A percentile compares a stretch with the other conserved stretches of the same genome.
Evolutionary conservation across 2,329 filamentous ascomycete species (phyloP).

Genomic region (Fusarium decemcellulare): DNA sequence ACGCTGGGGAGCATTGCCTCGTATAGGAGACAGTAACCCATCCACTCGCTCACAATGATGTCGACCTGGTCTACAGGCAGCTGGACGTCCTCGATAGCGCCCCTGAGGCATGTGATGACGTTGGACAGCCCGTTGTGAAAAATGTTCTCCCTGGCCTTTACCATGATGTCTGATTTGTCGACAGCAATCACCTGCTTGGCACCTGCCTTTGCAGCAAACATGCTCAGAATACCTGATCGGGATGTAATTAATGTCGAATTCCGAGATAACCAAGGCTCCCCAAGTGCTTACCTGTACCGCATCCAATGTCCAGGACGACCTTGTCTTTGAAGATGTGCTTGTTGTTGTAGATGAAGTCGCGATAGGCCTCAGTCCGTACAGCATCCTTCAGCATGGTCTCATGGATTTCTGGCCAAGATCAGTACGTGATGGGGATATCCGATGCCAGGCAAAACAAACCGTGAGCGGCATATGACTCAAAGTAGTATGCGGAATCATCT

Average conservation of each 20-base stretch:
- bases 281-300: slow-evolving; percentile 72
- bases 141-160: slow-evolving; percentile 88
- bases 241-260: neutral
- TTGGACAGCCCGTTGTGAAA: slow-evolving; percentile 83
- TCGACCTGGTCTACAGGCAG: slow-evolving; percentile 87
- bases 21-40: slow-evolving; percentile 94
- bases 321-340: slow-evolving; percentile 90
- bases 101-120: slow-evolving; percentile 83
- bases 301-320: slow-evolving; percentile 91
- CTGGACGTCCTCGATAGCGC: slow-evolving; percentile 89
- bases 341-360: slow-evolving; percentile 95
- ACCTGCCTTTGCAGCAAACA: slow-evolving; percentile 94
- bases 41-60: slow-evolving; percentile 97
- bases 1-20: slow-evolving; percentile 97
- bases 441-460: slow-evolving; percentile 60
- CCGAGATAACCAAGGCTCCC: slow-evolving; percentile 11
- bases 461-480: slow-evolving; percentile 73
- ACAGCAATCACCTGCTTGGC: slow-evolving; percentile 90
- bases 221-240: slow-evolving; percentile 81
- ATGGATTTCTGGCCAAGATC: slow-evolving; percentile 78
- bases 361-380: slow-evolving; percentile 90
- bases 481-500: slow-evolving; percentile 61
- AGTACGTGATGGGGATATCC: neutral
- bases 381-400: slow-evolving; percentile 96
- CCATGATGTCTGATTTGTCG: slow-evolving; percentile 91